Conservation (phyloP, 495 filamentous ascomycete genomes). For the Chaetomidium leptoderma region DNA sequence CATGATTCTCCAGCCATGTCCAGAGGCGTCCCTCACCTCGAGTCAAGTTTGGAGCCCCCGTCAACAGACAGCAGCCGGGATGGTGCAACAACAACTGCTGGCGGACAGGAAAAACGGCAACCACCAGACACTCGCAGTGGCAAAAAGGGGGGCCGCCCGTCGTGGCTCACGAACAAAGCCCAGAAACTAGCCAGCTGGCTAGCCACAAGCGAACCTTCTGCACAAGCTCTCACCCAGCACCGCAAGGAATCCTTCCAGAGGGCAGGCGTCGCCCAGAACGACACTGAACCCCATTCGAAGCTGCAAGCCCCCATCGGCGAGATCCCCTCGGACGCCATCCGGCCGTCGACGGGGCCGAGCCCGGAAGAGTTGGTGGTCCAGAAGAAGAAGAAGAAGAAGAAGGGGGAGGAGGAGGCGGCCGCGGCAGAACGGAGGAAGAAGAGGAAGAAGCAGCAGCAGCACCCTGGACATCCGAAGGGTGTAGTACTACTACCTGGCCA, state of each 20-base stretch:
- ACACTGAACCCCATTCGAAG: constrained; percentile 30
- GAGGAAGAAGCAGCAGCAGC: too few species aligned
- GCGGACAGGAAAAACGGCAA: background rate
- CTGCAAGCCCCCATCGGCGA: constrained; percentile 36
- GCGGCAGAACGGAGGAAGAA: background rate
- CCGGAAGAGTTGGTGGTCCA: constrained; percentile 33
- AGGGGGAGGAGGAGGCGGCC: too few species aligned
- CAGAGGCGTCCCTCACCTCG: background rate
- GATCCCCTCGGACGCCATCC: constrained; percentile 36
- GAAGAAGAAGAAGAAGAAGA: constrained; percentile 11
- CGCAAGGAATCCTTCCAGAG: constrained; percentile 36
- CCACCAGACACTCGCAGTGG: too few species aligned
- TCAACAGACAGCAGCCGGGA: background rate
- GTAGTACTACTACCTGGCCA: too few species aligned
- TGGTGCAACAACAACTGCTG: background rate
- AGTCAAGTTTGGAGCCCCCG: background rate
- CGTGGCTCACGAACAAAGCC: background rate
- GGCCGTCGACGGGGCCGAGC: constrained; percentile 27
- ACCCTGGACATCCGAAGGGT: background rate
- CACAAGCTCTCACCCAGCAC: constrained; percentile 37
- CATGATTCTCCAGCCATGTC: too few species aligned
- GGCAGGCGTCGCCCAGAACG: constrained; percentile 31
- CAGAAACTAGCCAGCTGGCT: constrained; percentile 37
- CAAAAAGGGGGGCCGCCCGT: background rate
- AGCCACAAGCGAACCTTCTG: constrained; percentile 39